Base-by-base conservation (phyloP, 2,329 filamentous ascomycete species). In the Allantophomopsis cytisporea region DNA sequence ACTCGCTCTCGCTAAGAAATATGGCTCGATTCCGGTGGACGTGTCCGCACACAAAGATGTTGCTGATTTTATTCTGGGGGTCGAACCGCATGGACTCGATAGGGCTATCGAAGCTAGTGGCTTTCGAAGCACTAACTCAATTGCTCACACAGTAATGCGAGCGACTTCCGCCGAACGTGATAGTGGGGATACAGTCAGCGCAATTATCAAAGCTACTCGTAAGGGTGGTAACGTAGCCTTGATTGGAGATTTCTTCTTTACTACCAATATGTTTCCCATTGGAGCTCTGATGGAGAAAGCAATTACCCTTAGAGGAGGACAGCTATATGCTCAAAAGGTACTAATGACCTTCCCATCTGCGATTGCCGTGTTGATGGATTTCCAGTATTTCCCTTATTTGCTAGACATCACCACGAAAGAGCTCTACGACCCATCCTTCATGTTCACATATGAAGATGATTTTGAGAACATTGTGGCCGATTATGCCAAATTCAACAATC, bases 211-310 rank as follows among this genome's bases (percentile, higher is more conserved):
- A 39, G 47, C 54, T 4, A 52, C 48, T 5, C 45, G 53, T 1
- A 58, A 58, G 40, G 45, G 51, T 2, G 54, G 55, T 1, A 50
- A 50, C 38, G 37, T 57, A 13, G 49, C 52, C 0, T 40, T 58
- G 28, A 48, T 57, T 38, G 52, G 50, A 2, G 52, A 57, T 39
- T 57, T 54, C 37, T 52, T 53, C 39, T 50, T 41, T 40, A 45
- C 34, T 2, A 54, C 51, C 8, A 50, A 53, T 37, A 43, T 54
- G 36, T 56, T 54, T 32, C 51, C 50, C 0, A 56, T 57, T 28
- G 53, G 54, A 11, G 47, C 50, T 35, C 37, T 58, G 39, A 57
- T 57, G 53, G 53, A 58, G 41, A 58, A 58, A 36, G 49, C 45
- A 2, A 47, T 58, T 41, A 58, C 53, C 2, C 39, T 56, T 11